Percentiles rank a stretch among this genome's conserved stretches.
phyloP scores from a whole-genome alignment of 352 stramenopile genomes.

The Aphanomyces euteiches region DNA sequence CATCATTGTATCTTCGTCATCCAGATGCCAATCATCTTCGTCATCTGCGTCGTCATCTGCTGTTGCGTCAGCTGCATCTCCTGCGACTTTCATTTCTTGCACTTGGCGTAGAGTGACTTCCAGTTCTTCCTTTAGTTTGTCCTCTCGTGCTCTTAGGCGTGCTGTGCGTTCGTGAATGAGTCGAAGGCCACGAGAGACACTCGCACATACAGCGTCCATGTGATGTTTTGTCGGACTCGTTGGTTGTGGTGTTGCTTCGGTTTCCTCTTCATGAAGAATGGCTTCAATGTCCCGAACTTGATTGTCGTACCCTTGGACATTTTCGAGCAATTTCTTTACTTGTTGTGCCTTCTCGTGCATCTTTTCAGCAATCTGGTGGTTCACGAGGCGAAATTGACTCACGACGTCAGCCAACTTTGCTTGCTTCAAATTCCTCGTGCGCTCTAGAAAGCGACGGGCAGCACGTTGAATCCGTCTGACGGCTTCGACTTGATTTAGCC shows the following conservation, averaged over 20 bases:
- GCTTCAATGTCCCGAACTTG: slow-evolving; percentile 8
- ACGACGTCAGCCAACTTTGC: neutral
- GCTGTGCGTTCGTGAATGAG: slow-evolving; percentile 11
- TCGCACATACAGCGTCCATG: slow-evolving; percentile 4
- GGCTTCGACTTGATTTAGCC: neutral
- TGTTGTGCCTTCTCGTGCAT: neutral
- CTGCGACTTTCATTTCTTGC: neutral
- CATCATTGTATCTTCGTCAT: neutral
- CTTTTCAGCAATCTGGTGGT: neutral
- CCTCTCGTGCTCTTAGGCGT: neutral
- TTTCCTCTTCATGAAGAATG: neutral
- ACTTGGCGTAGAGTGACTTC: neutral
- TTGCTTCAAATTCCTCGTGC: neutral
- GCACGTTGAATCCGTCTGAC: neutral
- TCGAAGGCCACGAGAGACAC: neutral
- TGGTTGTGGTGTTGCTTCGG: neutral
- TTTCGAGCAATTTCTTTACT: neutral
- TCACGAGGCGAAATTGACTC: slow-evolving; percentile 5
- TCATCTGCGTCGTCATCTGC: slow-evolving; percentile 14
- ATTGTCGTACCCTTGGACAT: slow-evolving; percentile 1
- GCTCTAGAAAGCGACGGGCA: slow-evolving; percentile 10
- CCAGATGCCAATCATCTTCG: slow-evolving; percentile 11
- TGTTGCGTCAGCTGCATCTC: neutral
- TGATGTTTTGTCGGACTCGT: neutral
- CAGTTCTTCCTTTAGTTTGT: slow-evolving; percentile 1